These are phyloP conservation scores for Nowakowskiella sp. DNA, from an alignment of 192 early-diverging fungal species.

Conservation along the genomic window DNA sequence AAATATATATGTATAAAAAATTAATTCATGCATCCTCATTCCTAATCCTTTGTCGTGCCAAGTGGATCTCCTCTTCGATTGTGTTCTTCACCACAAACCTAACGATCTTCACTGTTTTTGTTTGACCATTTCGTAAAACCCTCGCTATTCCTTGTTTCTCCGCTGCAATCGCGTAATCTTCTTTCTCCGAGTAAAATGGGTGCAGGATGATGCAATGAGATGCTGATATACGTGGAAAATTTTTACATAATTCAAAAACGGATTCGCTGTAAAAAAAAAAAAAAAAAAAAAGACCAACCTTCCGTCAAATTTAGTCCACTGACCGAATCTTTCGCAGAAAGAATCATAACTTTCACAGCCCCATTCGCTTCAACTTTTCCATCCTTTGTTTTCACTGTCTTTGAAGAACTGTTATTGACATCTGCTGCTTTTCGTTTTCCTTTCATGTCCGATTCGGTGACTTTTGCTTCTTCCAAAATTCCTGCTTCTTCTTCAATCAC, in stretches of 20 bases:
- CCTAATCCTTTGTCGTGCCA: too few species aligned
- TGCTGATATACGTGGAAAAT: not conserved
- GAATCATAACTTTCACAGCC: slow-evolving; percentile 15
- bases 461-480: too few species aligned
- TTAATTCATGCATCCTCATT: too few species aligned
- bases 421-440: too few species aligned
- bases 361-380: not conserved
- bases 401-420: too few species aligned
- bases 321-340: slow-evolving; percentile 18
- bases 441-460: too few species aligned
- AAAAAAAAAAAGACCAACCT: slow-evolving; percentile 6
- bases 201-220: slow-evolving; percentile 9
- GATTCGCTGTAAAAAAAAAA: not conserved
- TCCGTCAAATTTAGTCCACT: slow-evolving; percentile 21
- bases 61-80: slow-evolving; percentile 11
- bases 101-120: slow-evolving; percentile 15
- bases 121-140: slow-evolving; percentile 12
- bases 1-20: too few species aligned
- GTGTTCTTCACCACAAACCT: slow-evolving; percentile 13
- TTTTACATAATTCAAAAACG: too few species aligned
- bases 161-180: slow-evolving; percentile 15
- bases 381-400: not conserved
- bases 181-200: slow-evolving; percentile 10
- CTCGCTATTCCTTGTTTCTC: slow-evolving; percentile 19
- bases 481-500: too few species aligned